Conservation (phyloP, 2,329 filamentous ascomycete genomes). For the Pseudopyricularia cyperi region DNA sequence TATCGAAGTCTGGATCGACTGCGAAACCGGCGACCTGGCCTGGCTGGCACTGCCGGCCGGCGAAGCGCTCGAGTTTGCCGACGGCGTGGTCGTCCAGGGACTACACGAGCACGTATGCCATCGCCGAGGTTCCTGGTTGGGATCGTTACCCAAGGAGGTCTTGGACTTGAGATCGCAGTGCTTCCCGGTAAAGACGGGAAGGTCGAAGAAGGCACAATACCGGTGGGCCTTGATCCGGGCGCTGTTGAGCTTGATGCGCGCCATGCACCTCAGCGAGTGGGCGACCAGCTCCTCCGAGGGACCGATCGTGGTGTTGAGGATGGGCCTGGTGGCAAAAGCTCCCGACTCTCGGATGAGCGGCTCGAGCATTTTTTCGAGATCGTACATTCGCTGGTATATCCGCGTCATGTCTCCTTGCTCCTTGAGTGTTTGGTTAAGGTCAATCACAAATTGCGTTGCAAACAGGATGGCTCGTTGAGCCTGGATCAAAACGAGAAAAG, state of each 20-base stretch:
- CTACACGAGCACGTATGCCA: slow-evolving; percentile 20
- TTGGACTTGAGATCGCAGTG: slow-evolving; percentile 32
- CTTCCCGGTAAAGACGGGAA: slow-evolving; percentile 32
- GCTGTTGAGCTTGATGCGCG: slow-evolving; percentile 36
- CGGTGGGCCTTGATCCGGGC: slow-evolving; percentile 38
- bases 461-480: slow-evolving; percentile 33
- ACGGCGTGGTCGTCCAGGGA: slow-evolving; percentile 7
- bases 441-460: slow-evolving; percentile 32
- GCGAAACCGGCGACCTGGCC: neutral
- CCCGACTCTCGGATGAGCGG: slow-evolving; percentile 23
- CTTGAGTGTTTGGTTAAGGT: slow-evolving; percentile 28
- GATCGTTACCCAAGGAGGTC: neutral
- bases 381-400: slow-evolving; percentile 26
- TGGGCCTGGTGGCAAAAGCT: slow-evolving; percentile 18
- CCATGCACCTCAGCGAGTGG: slow-evolving; percentile 30
- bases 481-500: slow-evolving; percentile 29
- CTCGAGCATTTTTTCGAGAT: slow-evolving; percentile 24
- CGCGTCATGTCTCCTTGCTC: slow-evolving; percentile 21
- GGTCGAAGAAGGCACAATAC: slow-evolving; percentile 36
- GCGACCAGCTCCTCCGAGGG: slow-evolving; percentile 25
- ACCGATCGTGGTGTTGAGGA: slow-evolving; percentile 21
- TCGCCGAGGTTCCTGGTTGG: slow-evolving; percentile 1
- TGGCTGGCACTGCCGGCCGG: slow-evolving; percentile 1
- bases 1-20: neutral
- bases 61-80: slow-evolving; percentile 6